Conservation (phyloP, 176 grass and related monocot species). For the Avena atlantica region DNA sequence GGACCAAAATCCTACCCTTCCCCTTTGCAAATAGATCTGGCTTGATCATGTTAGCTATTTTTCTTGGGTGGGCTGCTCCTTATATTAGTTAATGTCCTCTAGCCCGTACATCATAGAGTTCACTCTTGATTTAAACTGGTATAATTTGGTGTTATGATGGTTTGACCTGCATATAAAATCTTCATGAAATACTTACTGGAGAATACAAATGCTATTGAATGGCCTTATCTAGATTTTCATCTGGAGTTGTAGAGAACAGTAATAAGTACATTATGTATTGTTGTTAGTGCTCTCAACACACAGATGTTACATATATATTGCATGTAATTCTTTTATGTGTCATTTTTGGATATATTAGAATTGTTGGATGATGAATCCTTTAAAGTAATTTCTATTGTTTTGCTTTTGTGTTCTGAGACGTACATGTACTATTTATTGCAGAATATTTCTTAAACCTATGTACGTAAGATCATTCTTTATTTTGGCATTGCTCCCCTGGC, state of each 20-base stretch:
- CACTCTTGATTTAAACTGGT: slow-evolving; percentile 23
- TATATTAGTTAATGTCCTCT: background rate
- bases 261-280: background rate
- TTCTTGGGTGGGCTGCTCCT: background rate
- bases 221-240: background rate
- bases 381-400: background rate
- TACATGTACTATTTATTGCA: slow-evolving; percentile 1
- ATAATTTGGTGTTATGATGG: slow-evolving; percentile 6
- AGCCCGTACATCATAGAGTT: background rate
- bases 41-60: background rate
- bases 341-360: background rate
- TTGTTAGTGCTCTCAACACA: background rate
- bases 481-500: background rate
- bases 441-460: background rate
- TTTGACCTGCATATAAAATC: slow-evolving; percentile 18
- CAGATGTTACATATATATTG: background rate
- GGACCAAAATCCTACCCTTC: slow-evolving; percentile 66
- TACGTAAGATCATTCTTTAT: background rate
- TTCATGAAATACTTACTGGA: slow-evolving; percentile 13
- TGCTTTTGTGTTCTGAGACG: slow-evolving; percentile 14
- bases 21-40: slow-evolving; percentile 37
- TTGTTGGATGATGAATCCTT: slow-evolving; percentile 14
- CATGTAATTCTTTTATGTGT: background rate
- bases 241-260: background rate
- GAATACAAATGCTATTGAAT: slow-evolving; percentile 8